Conservation (phyloP, 2,329 filamentous ascomycete genomes). For the Cercospora sojina region DNA sequence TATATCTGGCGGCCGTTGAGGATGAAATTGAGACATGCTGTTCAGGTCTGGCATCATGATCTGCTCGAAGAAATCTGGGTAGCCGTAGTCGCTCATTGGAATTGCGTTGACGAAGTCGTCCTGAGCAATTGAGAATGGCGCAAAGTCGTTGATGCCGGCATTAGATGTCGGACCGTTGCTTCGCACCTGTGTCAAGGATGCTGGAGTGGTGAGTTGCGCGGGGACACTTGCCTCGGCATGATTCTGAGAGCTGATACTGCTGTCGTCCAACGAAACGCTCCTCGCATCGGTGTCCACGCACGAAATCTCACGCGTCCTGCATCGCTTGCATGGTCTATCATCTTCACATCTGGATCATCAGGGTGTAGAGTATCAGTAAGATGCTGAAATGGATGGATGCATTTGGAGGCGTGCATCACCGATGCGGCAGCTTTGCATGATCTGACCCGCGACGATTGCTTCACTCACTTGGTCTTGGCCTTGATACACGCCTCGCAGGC, state of each 20-base stretch:
- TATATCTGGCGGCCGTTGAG: slow-evolving; percentile 26
- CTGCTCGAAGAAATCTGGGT: slow-evolving; percentile 34
- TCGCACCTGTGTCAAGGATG: slow-evolving; percentile 1
- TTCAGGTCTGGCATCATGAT: slow-evolving; percentile 32
- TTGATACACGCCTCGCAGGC: slow-evolving; percentile 32
- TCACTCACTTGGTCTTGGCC: slow-evolving; percentile 26
- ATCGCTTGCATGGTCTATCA: slow-evolving; percentile 31
- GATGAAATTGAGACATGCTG: slow-evolving; percentile 1
- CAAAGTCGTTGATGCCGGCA: slow-evolving; percentile 1
- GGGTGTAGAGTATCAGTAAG: not conserved
- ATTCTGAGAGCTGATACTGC: not conserved
- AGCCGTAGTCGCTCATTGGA: slow-evolving; percentile 18
- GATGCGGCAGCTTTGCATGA: not conserved
- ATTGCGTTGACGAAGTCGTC: slow-evolving; percentile 6
- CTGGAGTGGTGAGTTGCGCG: slow-evolving; percentile 13
- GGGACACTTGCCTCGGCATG: not conserved
- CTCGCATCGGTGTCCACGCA: slow-evolving; percentile 30
- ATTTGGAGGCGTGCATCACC: not conserved
- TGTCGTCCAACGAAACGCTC: slow-evolving; percentile 12
- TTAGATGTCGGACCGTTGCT: not conserved
- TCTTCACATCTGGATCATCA: slow-evolving; percentile 25
- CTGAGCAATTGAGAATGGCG: not conserved
- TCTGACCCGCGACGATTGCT: not conserved
- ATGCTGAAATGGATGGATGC: not conserved
- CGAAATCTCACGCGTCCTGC: slow-evolving; percentile 23